A percentile compares a stretch with the other conserved stretches of the same genome.
Evolutionary conservation across 768 basidiomycete species (phyloP).

Genomic region (Leccinum subgranulosum): DNA sequence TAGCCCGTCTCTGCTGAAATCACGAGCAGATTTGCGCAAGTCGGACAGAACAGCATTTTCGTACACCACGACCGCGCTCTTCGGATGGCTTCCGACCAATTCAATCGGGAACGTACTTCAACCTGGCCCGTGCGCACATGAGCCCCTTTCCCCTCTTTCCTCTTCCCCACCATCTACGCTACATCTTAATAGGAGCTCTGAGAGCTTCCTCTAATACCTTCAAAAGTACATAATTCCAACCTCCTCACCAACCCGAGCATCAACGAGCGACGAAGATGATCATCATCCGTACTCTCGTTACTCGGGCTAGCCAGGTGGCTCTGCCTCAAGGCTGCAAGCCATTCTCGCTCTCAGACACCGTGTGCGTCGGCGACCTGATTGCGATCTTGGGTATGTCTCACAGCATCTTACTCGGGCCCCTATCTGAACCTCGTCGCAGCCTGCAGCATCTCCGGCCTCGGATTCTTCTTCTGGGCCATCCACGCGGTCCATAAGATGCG

Average conservation of each 20-base stretch:
- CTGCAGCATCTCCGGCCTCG: constrained; percentile 17
- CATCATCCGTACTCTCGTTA: neutral
- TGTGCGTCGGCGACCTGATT: constrained; percentile 25
- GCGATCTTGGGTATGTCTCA: constrained; percentile 19
- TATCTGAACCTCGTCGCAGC: constrained; percentile 1
- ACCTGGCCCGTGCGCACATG: no score
- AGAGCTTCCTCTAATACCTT: neutral
- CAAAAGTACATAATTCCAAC: neutral
- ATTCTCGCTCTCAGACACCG: constrained; percentile 4
- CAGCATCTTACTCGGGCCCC: no score
- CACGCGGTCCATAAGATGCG: constrained; percentile 22
- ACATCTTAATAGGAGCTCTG: neutral
- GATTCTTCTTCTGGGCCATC: constrained; percentile 19
- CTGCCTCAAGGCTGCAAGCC: constrained; percentile 9
- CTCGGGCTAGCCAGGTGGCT: neutral
- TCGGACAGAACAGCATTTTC: constrained; percentile 92
- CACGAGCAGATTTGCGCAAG: constrained; percentile 84
- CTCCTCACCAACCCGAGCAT: neutral
- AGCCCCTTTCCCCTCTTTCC: neutral
- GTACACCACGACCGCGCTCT: neutral
- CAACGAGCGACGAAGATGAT: constrained; percentile 7
- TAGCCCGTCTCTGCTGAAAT: constrained; percentile 75
- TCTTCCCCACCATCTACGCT: neutral
- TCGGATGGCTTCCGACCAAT: no score
- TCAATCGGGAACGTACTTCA: no score